Evolutionary conservation across 1,139 yeast species (phyloP).

Genomic region (Williopsis jadinii): DNA sequence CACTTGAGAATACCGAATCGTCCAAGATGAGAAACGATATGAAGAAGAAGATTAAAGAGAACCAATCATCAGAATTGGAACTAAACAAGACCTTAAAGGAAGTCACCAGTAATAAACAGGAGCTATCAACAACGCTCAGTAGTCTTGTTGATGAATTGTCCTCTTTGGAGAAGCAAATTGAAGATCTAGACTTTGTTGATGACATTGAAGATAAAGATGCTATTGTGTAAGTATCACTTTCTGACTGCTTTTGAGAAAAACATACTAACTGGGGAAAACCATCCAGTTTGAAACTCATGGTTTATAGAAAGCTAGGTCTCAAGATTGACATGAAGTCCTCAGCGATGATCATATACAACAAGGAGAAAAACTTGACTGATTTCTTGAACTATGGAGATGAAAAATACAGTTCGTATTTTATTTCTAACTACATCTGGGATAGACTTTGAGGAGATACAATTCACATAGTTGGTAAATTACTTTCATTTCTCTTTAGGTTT

Average conservation of each 20-base stretch:
- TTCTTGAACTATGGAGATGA: conserved; percentile 46
- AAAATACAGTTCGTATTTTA: conserved; percentile 54
- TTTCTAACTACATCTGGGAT: conserved; percentile 71
- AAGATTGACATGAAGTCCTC: conserved; percentile 30
- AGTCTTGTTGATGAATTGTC: conserved; percentile 34
- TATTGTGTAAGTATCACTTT: conserved; percentile 16
- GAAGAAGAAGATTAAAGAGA: conserved; percentile 16
- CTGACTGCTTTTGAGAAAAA: conserved; percentile 2
- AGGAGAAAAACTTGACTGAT: conserved; percentile 39
- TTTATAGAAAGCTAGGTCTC: conserved; percentile 32
- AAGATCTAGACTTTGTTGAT: conserved; percentile 17
- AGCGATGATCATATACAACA: conserved; percentile 45
- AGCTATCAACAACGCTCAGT: conserved; percentile 34
- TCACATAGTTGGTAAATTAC: too few relatives aligned
- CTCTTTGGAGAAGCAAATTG: conserved; percentile 25
- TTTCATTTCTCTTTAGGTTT: too few relatives aligned
- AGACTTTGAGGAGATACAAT: conserved; percentile 16
- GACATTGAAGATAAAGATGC: conserved; percentile 29
- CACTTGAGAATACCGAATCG: conserved; percentile 6
- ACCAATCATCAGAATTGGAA: conserved; percentile 14
- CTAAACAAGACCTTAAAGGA: conserved; percentile 17
- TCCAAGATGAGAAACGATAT: conserved; percentile 12
- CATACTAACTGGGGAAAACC: conserved; percentile 3
- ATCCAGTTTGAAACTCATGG: conserved; percentile 25
- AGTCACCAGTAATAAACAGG: conserved; percentile 17